A percentile compares a stretch with the other conserved stretches of the same genome.
Conservation (phyloP, 495 filamentous ascomycete species). For the Tetracladium marchalianum region DNA sequence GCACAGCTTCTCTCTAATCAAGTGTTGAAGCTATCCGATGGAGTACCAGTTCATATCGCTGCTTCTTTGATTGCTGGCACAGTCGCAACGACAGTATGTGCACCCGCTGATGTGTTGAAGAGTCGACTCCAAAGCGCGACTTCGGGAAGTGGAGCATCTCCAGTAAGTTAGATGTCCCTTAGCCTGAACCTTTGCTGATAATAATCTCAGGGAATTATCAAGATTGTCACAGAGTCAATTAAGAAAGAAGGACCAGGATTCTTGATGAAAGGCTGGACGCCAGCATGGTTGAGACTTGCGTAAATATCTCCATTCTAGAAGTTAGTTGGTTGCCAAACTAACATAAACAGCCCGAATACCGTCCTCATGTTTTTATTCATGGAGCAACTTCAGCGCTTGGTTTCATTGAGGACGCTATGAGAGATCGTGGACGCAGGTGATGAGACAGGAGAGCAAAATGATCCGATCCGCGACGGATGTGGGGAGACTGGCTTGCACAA, state of each 20-base stretch:
- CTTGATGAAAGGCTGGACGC: slow-evolving; percentile 33
- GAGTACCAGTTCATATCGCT: slow-evolving; percentile 25
- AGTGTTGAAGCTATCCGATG: slow-evolving; percentile 17
- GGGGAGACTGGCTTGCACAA: no score
- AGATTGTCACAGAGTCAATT: slow-evolving; percentile 20
- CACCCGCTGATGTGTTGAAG: slow-evolving; percentile 31
- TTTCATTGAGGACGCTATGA: not conserved
- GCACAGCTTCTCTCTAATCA: slow-evolving; percentile 19
- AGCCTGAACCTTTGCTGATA: not conserved
- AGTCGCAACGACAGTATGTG: slow-evolving; percentile 28
- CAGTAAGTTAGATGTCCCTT: not conserved
- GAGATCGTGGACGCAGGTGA: not conserved
- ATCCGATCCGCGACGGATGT: no score
- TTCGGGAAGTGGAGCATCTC: slow-evolving; percentile 1
- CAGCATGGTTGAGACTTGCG: slow-evolving; percentile 30
- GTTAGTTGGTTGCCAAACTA: slow-evolving; percentile 1
- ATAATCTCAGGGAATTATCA: slow-evolving; percentile 15
- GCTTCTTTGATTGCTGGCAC: slow-evolving; percentile 28
- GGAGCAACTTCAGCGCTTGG: slow-evolving; percentile 26
- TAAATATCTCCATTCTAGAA: slow-evolving; percentile 7
- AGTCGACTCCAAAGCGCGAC: slow-evolving; percentile 26
- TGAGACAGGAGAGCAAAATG: no score
- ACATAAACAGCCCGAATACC: slow-evolving; percentile 24
- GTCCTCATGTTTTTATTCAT: slow-evolving; percentile 32
- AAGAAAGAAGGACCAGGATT: slow-evolving; percentile 26